Evolutionary conservation across 2,329 filamentous ascomycete genomes (phyloP), one percentile per base, ranked within the genome.

Genomic region (Fusarium agapanthi): DNA sequence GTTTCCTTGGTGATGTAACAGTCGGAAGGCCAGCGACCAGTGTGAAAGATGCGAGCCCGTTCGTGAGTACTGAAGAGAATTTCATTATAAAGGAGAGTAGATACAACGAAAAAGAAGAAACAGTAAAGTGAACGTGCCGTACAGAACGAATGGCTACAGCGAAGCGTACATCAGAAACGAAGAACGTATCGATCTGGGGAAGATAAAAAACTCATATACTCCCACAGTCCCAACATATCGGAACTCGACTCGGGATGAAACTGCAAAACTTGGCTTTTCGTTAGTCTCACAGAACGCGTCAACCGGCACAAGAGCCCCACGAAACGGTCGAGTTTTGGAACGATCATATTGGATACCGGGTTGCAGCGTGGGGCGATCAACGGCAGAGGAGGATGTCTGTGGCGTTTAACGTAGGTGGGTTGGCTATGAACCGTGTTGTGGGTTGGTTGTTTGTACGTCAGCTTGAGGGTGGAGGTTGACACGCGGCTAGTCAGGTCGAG

Each of bases 41-140:
- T n/a, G 55, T 20, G 22, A 41, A 45, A 43, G 50, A 58, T 28
- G 60, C 47, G 60, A 69, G 61, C 41, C 69, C 61, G 69, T 65
- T 73, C 55, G 69, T 34, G 34, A 72, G 13, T 24, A 73, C 44
- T 20, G 51, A 61, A 51, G 37, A 58, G 35, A 71, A 34, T 54
- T 59, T 72, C 69, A 72, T 72, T 48, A 69, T 69, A 59, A 69
- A 69, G n/a, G 65, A 69, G 38, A 54, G 65, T 69, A 51, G 34
- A 18, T 24, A 24, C 8, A 45, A 62, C 18, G 16, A 41, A 48
- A 53, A 28, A 35, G 48, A 48, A 41, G 59, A 34, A 54, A 45
- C 9, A 28, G 24, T 40, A 16, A 53, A 69, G 45, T 37, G 59
- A 69, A 59, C 15, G 58, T 40, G 38, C 34, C 24, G 26, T 30